phyloP scores from a whole-genome alignment of 2,329 filamentous ascomycete species.

The Stagonosporopsis cucurbitacearum region DNA sequence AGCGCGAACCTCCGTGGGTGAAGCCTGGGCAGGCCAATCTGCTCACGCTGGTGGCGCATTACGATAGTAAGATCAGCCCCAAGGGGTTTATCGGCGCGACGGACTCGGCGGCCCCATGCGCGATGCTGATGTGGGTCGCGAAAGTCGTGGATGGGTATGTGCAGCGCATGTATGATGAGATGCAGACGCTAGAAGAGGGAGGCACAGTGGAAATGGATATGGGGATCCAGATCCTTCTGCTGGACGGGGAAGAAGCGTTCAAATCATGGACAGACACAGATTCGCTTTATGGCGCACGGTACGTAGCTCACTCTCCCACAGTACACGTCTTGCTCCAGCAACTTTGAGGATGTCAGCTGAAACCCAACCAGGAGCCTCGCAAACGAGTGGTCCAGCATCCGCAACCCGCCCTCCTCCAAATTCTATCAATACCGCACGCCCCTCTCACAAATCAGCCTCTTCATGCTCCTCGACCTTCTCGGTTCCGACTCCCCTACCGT shows the following conservation, averaged over 20 bases:
- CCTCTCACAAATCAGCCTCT: conserved; percentile 81
- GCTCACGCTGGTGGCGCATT: conserved; percentile 90
- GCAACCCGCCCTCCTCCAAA: conserved; percentile 73
- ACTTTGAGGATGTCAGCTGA: neutral
- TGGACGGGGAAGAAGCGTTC: conserved; percentile 97
- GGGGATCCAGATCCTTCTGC: conserved; percentile 85
- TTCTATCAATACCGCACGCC: conserved; percentile 68
- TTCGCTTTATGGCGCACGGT: conserved; percentile 87
- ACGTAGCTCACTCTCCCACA: conserved; percentile 27
- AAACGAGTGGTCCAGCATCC: conserved; percentile 75
- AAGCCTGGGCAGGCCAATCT: conserved; percentile 75
- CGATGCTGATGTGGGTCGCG: conserved; percentile 88
- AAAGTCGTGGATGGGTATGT: conserved; percentile 79
- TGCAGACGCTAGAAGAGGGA: conserved; percentile 63
- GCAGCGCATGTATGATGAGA: conserved; percentile 79
- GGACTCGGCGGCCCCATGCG: conserved; percentile 93
- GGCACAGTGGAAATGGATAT: conserved; percentile 72
- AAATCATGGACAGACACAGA: conserved; percentile 78
- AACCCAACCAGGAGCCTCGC: conserved; percentile 66
- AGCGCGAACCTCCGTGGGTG: conserved; percentile 85
- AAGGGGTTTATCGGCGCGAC: conserved; percentile 90
- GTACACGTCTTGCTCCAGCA: neutral
- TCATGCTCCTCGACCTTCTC: conserved; percentile 89
- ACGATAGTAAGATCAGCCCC: conserved; percentile 82
- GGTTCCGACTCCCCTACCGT: conserved; percentile 72